Conservation (phyloP, 2,329 filamentous ascomycete species). For the Penicillium sclerotiorum region DNA sequence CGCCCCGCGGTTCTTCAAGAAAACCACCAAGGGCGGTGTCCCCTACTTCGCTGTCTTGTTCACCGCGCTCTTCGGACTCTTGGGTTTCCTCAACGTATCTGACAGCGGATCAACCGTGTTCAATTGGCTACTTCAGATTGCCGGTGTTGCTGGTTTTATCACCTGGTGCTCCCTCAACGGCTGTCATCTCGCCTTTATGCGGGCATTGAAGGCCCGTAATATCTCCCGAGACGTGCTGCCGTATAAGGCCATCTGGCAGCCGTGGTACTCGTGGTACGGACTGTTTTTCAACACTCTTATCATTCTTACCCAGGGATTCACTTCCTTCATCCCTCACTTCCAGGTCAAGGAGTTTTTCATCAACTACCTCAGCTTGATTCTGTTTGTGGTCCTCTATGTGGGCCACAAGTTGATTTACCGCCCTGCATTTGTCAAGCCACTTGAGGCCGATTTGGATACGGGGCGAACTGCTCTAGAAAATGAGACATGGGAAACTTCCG, state of each 20-base stretch:
- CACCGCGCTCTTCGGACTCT: constrained; percentile 57
- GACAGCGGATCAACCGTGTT: constrained; percentile 64
- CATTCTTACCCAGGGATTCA: constrained; percentile 69
- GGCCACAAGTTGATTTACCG: constrained; percentile 58
- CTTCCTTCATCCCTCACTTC: constrained; percentile 64
- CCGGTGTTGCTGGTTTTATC: constrained; percentile 38
- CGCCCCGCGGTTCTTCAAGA: constrained; percentile 46
- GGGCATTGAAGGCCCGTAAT: constrained; percentile 57
- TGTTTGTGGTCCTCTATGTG: constrained; percentile 62
- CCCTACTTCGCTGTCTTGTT: constrained; percentile 47
- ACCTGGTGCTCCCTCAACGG: constrained; percentile 41
- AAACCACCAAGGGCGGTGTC: constrained; percentile 45
- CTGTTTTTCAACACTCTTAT: constrained; percentile 67
- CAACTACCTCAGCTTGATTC: constrained; percentile 64
- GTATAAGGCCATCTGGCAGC: constrained; percentile 64
- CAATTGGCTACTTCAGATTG: constrained; percentile 38
- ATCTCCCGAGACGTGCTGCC: constrained; percentile 63
- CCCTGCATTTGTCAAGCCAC: constrained; percentile 38
- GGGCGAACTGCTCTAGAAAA: constrained; percentile 40
- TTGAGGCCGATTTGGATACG: constrained; percentile 48
- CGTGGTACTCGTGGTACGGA: constrained; percentile 66
- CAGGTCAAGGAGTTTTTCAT: constrained; percentile 63
- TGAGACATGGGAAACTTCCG: constrained; percentile 38
- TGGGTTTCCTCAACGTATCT: constrained; percentile 70
- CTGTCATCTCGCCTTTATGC: constrained; percentile 67